These are phyloP conservation scores for Calycina herbarum DNA, from an alignment of 2,329 filamentous ascomycete genomes.

Conservation along the genomic window DNA sequence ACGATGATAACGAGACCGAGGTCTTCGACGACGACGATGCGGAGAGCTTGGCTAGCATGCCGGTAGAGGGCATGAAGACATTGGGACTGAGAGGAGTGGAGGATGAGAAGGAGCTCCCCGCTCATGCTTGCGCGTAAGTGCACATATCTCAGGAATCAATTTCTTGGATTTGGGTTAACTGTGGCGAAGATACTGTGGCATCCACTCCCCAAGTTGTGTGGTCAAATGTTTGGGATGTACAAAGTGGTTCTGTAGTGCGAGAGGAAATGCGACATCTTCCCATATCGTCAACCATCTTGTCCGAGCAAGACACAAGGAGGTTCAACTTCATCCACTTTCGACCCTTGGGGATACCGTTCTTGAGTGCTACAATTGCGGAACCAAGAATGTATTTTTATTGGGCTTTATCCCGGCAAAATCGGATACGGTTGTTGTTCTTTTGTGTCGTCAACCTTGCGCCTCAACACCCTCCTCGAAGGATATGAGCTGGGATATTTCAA, in stretches of 20 bases:
- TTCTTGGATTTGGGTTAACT: constrained; percentile 30
- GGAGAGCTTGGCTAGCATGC: constrained; percentile 74
- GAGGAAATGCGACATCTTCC: constrained; percentile 92
- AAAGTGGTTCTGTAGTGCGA: constrained; percentile 99
- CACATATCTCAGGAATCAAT: constrained; percentile 11
- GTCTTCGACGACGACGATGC: constrained; percentile 77
- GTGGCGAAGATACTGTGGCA: constrained; percentile 79
- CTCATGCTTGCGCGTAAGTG: constrained; percentile 93
- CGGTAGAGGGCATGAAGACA: constrained; percentile 73
- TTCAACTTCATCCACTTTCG: constrained; percentile 91
- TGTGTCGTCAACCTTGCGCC: constrained; percentile 95
- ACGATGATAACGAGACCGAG: constrained; percentile 88
- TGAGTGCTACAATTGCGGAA: constrained; percentile 98
- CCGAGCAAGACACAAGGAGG: constrained; percentile 96
- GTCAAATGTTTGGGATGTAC: constrained; percentile 94
- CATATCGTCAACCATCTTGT: constrained; percentile 99
- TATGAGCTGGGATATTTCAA: constrained; percentile 99
- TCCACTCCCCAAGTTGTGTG: constrained; percentile 91
- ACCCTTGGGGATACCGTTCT: constrained; percentile 92
- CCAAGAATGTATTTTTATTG: constrained; percentile 97
- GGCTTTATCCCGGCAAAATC: constrained; percentile 99
- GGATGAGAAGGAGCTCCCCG: constrained; percentile 86
- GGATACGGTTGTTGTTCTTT: constrained; percentile 93
- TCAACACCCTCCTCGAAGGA: constrained; percentile 95
- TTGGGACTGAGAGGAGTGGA: constrained; percentile 61